Base-by-base conservation (phyloP, 2,329 filamentous ascomycete genomes). In the Trichoderma koningiopsis region DNA sequence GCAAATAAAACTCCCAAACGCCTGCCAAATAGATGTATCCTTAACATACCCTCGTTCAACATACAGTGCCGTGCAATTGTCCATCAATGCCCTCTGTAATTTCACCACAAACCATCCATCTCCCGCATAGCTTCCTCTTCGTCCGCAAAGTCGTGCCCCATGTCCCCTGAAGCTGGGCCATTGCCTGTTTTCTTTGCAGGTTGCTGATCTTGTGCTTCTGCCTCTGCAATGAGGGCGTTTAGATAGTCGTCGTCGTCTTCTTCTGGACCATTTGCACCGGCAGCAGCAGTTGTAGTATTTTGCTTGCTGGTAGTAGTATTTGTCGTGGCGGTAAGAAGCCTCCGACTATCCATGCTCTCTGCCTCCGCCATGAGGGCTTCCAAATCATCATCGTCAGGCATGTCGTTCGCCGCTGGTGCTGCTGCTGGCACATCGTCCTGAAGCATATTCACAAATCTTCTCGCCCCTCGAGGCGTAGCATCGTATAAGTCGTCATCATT, bases 91-190 rank as follows among this genome's bases (percentile, higher is more conserved):
- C 13, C 33, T 35, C 6, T 13, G 2, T 43, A 16, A 11, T n/a
- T n/a, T 59, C n/a, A 86, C 84, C 84, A 88, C 29, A 87, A 71
- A 0, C 83, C 86, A 52, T 86, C 85, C 85, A 88, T 87, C 72
- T 88, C 88, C 47, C 85, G 87, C 88, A 93, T 89, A 0, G 86
- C 89, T 70, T 88, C 90, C 78, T 91, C 88, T 16, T 91, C 89
- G 66, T 89, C 89, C 1, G 83, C 86, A 76, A 87, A 89, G 29
- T 82, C 78, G 43, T 84, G 77, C 19, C 8, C 14, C 67, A 40
- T 57, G 5, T 77, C 73, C 31, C 19, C 61, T 6, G 16, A 47
- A 61, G 33, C 40, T n/a, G 19, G 3, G 16, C 5, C 13, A 5
- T 19, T n/a, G n/a, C 37, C 61, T 11, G 57, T 4, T 27, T 43